phyloP scores from a whole-genome alignment of 352 stramenopile species.

The Phytopythium aichiense region DNA sequence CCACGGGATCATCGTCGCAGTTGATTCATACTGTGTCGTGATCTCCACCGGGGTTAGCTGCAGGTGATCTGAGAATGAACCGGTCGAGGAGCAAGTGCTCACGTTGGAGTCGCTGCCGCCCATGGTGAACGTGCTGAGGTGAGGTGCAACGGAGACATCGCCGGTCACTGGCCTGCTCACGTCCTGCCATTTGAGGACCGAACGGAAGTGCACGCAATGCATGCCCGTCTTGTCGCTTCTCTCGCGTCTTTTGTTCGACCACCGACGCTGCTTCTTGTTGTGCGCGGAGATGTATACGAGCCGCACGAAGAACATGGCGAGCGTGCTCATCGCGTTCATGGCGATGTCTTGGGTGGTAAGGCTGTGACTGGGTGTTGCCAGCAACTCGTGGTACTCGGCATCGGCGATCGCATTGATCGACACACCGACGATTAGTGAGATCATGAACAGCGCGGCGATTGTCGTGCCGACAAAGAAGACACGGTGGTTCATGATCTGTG shows the following conservation, averaged over 20 bases:
- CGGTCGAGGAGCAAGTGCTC: neutral
- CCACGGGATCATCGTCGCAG: neutral
- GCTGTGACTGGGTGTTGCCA: neutral
- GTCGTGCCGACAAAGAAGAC: neutral
- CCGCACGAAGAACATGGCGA: slow-evolving; percentile 2
- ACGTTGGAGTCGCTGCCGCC: neutral
- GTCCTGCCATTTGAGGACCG: neutral
- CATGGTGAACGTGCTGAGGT: neutral
- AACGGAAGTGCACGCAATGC: neutral
- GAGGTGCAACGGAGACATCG: neutral
- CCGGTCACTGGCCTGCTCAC: neutral
- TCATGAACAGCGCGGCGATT: neutral
- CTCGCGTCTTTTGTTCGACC: neutral
- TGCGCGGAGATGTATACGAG: neutral
- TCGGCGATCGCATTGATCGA: neutral
- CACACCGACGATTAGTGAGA: neutral
- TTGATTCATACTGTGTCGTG: neutral
- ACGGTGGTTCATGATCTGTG: neutral
- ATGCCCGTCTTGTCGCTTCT: neutral
- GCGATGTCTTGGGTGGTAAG: neutral
- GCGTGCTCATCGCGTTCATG: slow-evolving; percentile 2
- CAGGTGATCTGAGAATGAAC: neutral
- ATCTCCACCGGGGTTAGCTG: slow-evolving; percentile 1
- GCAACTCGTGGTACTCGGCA: neutral
- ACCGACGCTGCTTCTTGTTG: neutral